A percentile compares a stretch with the other conserved stretches of the same genome.
phyloP scores from a whole-genome alignment of 2,329 filamentous ascomycete genomes.

The Leptographium lundbergii region DNA sequence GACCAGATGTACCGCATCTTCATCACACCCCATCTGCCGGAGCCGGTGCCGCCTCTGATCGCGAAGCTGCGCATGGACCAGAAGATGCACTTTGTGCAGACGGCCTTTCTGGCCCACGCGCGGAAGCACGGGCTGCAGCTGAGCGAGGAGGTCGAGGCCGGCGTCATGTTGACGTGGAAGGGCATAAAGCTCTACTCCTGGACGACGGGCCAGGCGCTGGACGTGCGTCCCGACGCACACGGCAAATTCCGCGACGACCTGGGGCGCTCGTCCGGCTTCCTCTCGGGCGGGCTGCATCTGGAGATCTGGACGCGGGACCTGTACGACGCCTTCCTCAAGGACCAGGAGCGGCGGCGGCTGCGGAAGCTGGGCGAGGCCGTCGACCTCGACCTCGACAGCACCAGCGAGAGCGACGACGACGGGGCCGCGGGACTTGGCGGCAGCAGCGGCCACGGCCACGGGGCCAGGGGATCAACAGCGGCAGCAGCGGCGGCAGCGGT shows the following conservation, averaged over 20 bases:
- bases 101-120: slow-evolving; percentile 58
- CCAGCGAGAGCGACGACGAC: slow-evolving; percentile 7
- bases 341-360: slow-evolving; percentile 33
- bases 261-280: slow-evolving; percentile 22
- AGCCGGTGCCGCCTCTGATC: slow-evolving; percentile 28
- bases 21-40: slow-evolving; percentile 52
- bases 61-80: slow-evolving; percentile 56
- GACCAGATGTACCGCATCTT: slow-evolving; percentile 32
- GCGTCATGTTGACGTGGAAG: slow-evolving; percentile 70
- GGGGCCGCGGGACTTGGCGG: slow-evolving; percentile 8
- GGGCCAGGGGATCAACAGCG: background rate
- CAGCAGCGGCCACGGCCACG: slow-evolving; percentile 9
- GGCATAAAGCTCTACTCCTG: slow-evolving; percentile 58
- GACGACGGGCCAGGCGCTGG: slow-evolving; percentile 60
- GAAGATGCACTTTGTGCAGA: slow-evolving; percentile 51
- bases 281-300: slow-evolving; percentile 50
- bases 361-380: slow-evolving; percentile 27
- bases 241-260: slow-evolving; percentile 26
- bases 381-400: slow-evolving; percentile 19
- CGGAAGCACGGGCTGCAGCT: slow-evolving; percentile 28
- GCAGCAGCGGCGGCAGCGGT: background rate
- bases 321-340: slow-evolving; percentile 35
- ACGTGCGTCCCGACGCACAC: slow-evolving; percentile 36
- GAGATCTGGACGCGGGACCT: slow-evolving; percentile 63
- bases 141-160: slow-evolving; percentile 28